Percentiles rank a stretch among this genome's conserved stretches.
phyloP scores from a whole-genome alignment of 2,329 filamentous ascomycete genomes.

The Aspergillus pseudoviridinutans region DNA sequence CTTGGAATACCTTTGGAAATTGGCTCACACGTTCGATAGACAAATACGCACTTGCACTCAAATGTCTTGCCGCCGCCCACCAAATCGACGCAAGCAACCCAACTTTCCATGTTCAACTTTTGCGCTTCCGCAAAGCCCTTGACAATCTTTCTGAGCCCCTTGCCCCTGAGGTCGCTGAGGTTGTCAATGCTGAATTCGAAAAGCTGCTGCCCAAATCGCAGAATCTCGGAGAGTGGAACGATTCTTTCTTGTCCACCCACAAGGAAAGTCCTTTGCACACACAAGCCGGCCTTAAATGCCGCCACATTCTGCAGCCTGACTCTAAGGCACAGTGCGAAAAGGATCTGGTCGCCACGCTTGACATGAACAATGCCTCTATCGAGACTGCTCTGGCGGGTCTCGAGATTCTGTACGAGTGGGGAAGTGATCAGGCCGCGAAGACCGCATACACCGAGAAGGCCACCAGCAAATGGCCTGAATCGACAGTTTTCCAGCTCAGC shows the following conservation, averaged over 20 bases:
- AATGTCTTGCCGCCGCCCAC: conserved; percentile 72
- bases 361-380: conserved; percentile 48
- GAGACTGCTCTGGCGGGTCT: conserved; percentile 57
- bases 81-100: conserved; percentile 66
- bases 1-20: conserved; percentile 4
- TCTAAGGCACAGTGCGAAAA: conserved; percentile 57
- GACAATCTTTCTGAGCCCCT: conserved; percentile 57
- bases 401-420: conserved; percentile 49
- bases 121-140: conserved; percentile 64
- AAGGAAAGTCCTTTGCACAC: conserved; percentile 59
- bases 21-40: conserved; percentile 48
- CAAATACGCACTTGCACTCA: conserved; percentile 82
- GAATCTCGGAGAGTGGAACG: conserved; percentile 62
- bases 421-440: conserved; percentile 46
- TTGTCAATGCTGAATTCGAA: conserved; percentile 66
- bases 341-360: conserved; percentile 58
- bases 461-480: conserved; percentile 38
- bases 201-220: conserved; percentile 53
- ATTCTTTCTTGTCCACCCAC: conserved; percentile 61
- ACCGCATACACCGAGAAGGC: conserved; percentile 47
- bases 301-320: conserved; percentile 55
- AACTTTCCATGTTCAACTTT: conserved; percentile 69
- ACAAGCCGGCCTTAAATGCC: conserved; percentile 59
- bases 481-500: conserved; percentile 32
- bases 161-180: conserved; percentile 61